phyloP scores from a whole-genome alignment of 345 rosid species.

The Camelina laxa region DNA sequence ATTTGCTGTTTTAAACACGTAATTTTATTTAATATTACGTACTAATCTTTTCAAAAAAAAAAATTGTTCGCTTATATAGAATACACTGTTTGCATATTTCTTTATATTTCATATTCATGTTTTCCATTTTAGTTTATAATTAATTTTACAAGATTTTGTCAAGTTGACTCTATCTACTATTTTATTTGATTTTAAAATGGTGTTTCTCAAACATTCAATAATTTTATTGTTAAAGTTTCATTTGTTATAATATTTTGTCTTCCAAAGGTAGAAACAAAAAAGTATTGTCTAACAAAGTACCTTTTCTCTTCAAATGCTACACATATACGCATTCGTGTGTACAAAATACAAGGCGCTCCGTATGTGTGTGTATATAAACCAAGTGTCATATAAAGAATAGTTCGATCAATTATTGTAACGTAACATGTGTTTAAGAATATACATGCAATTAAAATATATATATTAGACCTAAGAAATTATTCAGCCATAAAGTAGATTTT shows the following conservation, averaged over 20 bases:
- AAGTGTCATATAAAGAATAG: slow-evolving; percentile 1
- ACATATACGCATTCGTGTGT: background rate
- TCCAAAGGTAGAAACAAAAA: background rate
- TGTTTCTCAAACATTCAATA: background rate
- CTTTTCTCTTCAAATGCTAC: slow-evolving; percentile 21
- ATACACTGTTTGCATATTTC: no score
- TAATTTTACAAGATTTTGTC: background rate
- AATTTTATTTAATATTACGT: no score
- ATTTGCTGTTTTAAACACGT: no score
- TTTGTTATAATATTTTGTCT: background rate
- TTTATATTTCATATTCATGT: no score
- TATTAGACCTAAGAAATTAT: slow-evolving; percentile 42
- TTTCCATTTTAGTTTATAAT: background rate
- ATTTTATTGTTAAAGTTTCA: background rate
- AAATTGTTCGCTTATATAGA: no score
- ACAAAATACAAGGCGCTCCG: slow-evolving; percentile 11
- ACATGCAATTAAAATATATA: background rate
- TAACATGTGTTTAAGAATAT: slow-evolving; percentile 5
- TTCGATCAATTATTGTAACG: background rate
- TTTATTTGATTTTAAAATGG: no score
- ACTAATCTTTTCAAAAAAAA: no score
- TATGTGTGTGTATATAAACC: background rate
- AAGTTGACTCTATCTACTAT: background rate
- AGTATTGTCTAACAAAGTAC: slow-evolving; percentile 9
- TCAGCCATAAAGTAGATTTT: slow-evolving; percentile 52